Evolutionary conservation across 2,329 filamentous ascomycete species (phyloP).

Genomic region (Tolypocladium sp.): DNA sequence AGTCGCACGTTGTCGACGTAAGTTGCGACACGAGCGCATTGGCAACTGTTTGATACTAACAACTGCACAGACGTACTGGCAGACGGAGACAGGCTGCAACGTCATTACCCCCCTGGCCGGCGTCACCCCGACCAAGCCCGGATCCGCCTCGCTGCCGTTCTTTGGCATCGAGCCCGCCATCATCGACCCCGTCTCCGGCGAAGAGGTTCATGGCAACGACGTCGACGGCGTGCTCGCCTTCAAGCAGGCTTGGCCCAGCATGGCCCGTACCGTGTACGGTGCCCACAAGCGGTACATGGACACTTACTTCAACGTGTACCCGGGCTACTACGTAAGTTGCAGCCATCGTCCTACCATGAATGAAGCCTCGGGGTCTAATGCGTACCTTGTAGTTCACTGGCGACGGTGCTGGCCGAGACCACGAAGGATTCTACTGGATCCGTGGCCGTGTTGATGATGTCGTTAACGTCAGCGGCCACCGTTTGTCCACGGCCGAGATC

Average conservation of each 20-base stretch:
- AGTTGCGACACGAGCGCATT: conserved; percentile 23
- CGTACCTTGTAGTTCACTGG: conserved; percentile 60
- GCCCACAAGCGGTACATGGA: conserved; percentile 99
- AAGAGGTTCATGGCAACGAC: conserved; percentile 90
- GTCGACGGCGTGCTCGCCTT: conserved; percentile 95
- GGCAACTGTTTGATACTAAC: conserved; percentile 5
- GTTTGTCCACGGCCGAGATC: conserved; percentile 94
- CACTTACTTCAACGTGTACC: conserved; percentile 95
- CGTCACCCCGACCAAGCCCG: conserved; percentile 92
- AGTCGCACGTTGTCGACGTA: conserved; percentile 90
- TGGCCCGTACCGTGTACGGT: conserved; percentile 96
- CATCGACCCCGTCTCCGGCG: conserved; percentile 89
- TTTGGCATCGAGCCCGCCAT: conserved; percentile 97
- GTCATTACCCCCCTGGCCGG: conserved; percentile 91
- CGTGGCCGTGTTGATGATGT: conserved; percentile 96
- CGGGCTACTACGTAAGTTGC: conserved; percentile 86
- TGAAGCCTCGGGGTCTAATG: not conserved
- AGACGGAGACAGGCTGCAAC: conserved; percentile 96
- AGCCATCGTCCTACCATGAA: not conserved
- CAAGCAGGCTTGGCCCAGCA: conserved; percentile 97
- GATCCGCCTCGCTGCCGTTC: conserved; percentile 91
- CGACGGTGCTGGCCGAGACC: conserved; percentile 89
- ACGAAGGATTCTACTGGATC: conserved; percentile 99
- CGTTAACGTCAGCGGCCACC: conserved; percentile 94
- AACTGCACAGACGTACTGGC: conserved; percentile 82